Base-by-base conservation (phyloP, 768 basidiomycete species). In the Leucocoprinus leucothites region DNA sequence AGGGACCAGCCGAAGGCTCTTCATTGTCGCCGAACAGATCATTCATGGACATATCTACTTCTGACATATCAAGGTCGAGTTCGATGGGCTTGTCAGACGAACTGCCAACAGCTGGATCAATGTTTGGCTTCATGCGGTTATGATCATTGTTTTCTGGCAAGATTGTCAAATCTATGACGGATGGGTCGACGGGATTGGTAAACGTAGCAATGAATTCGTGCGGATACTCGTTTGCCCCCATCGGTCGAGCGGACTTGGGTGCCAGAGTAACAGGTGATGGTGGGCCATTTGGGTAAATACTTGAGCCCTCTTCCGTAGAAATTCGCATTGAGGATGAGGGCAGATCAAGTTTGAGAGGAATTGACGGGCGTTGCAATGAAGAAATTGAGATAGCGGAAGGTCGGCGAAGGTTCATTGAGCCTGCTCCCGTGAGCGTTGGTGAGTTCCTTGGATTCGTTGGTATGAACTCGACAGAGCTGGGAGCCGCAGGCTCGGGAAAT, bases 31-130 rank as follows among this genome's bases (percentile, higher is more conserved):
- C 81, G 60, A 87, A 88, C 13, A 86, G 68, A 61, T 80, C 78
- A 4, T 71, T 72, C 74, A 79, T 78, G 22, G 62, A 63, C 38
- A 76, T 63, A 75, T 84, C 82, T 49, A 86, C 80, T 59, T 89
- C 85, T 38, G 9, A 3, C 67, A 86, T 83, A 48, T 90, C 88
- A 52, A 91, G 62, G 65, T 91, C 88, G 22, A 91, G 77, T 63
- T 90, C 89, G 54, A 91, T 91, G 18, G 90, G 89, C 65, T 88
- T 87, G 65, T 92, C 89, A 0, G 82, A 87, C 5, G 85, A 87
- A 63, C 71, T 84, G 13, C 89, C 86, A 14, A 78, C 63, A 26
- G 64, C 56, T 8, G 71, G 36, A 58, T 77, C 70, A 26, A 76
- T 51, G 40, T 31, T 19, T 42, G 51, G 24, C 58, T 58, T 48